Evolutionary conservation across 805 yeast species (phyloP).

Genomic region (Myxozyma mucilagina): DNA sequence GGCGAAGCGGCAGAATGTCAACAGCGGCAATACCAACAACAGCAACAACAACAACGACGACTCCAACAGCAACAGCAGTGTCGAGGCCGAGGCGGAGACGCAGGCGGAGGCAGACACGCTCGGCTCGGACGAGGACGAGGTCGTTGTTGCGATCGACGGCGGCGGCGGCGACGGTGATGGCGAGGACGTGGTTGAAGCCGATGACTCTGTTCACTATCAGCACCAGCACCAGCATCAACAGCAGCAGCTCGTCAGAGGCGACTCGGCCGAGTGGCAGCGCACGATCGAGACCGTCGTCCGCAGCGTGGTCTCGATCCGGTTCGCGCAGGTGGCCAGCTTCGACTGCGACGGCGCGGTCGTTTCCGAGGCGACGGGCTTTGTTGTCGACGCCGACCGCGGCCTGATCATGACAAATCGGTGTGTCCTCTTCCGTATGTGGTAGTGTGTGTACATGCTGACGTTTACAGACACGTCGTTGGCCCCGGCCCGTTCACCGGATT

Average conservation of each 20-base stretch:
- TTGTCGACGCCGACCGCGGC: slow-evolving; percentile 80
- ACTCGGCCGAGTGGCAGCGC: slow-evolving; percentile 60
- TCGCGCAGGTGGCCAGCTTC: slow-evolving; percentile 80
- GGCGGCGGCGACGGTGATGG: slow-evolving; percentile 3
- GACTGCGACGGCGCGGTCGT: slow-evolving; percentile 81
- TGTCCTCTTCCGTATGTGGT: not conserved
- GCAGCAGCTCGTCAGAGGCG: slow-evolving; percentile 10
- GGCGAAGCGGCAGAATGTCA: slow-evolving; percentile 1
- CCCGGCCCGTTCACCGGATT: slow-evolving; percentile 93
- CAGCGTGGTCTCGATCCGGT: slow-evolving; percentile 85
- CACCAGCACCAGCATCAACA: not conserved
- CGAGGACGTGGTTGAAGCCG: slow-evolving; percentile 6
- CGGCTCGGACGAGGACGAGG: too few species aligned
- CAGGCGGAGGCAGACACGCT: too few species aligned
- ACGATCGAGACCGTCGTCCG: slow-evolving; percentile 81
- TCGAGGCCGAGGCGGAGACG: not conserved
- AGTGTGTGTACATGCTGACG: not conserved
- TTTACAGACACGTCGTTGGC: slow-evolving; percentile 80
- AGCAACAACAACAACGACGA: not conserved
- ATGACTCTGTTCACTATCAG: not conserved
- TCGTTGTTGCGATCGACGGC: too few species aligned
- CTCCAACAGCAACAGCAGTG: slow-evolving; percentile 1
- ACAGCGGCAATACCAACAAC: slow-evolving; percentile 9
- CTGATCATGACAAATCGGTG: slow-evolving; percentile 72
- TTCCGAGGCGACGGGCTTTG: slow-evolving; percentile 93